Base-by-base conservation (phyloP, 371 early-diverging fungal genomes). In the Saksenaea vasiformis region DNA sequence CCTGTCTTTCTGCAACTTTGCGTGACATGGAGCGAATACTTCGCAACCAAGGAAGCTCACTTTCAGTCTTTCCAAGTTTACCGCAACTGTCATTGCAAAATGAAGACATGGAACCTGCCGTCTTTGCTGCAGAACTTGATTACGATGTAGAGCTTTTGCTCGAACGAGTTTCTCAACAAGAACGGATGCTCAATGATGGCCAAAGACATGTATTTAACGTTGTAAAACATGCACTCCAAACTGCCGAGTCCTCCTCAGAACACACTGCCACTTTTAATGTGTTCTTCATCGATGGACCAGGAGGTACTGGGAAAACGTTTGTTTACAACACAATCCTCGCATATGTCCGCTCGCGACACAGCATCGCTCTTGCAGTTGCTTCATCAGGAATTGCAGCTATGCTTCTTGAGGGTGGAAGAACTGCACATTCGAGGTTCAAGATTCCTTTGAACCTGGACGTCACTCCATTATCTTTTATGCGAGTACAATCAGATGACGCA, bases 331-430 rank as follows among this genome's bases (percentile, higher is more conserved):
- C 37, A 13, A 37, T 59, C 10, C 43, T 51, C 27, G 43, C 37
- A 14, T 37, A 61, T 54, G 61, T 54, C 3, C 61, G 28, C 8
- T 37, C 36, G 3, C 17, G 15, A 5, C 17, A 34, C 0, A 4
- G 34, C 17, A 61, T 61, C 34, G 53, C 54, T 28, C 47, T 61
- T 51, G 54, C 51, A 26, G 61, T 61, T 53, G n/a, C n/a, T n/a
- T n/a, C n/a, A n/a, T n/a, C n/a, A n/a, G n/a, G n/a, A n/a, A n/a
- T n/a, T n/a, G n/a, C 61, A 7, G 61, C 61, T 34, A 35, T 61
- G 26, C 5, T 61, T 0, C 53, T 61, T 22, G 35, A 54, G 10
- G 61, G 37, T 7, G 61, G 53, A 24, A 22, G 54, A 10, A 61
- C 61, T 19, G 61, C 61, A 11, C 61, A 61, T 44, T 61, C 53